Base-by-base conservation (phyloP, 2,329 filamentous ascomycete genomes). In the Hymenotorrendiella dingleyae region DNA sequence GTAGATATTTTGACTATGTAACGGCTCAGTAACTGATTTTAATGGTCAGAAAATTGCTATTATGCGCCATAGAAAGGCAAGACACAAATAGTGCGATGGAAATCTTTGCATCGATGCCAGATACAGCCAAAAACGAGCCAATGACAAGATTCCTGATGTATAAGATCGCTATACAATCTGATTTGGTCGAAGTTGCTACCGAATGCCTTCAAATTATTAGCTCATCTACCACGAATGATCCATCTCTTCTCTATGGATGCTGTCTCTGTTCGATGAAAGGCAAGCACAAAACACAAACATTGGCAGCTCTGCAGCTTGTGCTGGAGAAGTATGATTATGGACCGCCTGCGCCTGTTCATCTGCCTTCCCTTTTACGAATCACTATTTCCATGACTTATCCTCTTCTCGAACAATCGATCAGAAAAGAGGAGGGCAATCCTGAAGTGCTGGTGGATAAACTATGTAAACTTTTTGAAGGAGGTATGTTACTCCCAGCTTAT, bases 61-160 rank as follows among this genome's bases (percentile, higher is more conserved):
- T 83, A 4, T 91, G 83, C 56, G 77, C 80, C 2, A 64, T 93
- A 8, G 71, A 74, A 23, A 70, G 66, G 22, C 72, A 76, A 23
- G 73, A 84, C 42, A 56, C 73, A 12, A 65, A 70, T 4, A 64
- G 63, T 28, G 83, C 81, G 9, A 67, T 68, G 28, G 67, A 75
- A 22, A 61, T 74, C 1, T 81, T 84, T 50, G 63, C 68, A 16
- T 62, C 69, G 1, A 83, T 93, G 73, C 65, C 81, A 1, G 67
- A 76, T 12, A 53, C 63, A 0, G 72, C 72, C 9, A 75, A 72
- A 48, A 69, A 76, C 35, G 80, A 86, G 8, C 72, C 79, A 1
- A 70, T 82, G 54, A 87, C 84, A 3, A 71, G 76, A 26, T 93
- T 87, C 57, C 62, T 94, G 20, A 76, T 86, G 65, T 94, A 87